Percentiles rank a stretch among this genome's conserved stretches.
These are phyloP conservation scores for Aechmea fasciata DNA, from an alignment of 176 grass and related monocot species.

Conservation along the genomic window DNA sequence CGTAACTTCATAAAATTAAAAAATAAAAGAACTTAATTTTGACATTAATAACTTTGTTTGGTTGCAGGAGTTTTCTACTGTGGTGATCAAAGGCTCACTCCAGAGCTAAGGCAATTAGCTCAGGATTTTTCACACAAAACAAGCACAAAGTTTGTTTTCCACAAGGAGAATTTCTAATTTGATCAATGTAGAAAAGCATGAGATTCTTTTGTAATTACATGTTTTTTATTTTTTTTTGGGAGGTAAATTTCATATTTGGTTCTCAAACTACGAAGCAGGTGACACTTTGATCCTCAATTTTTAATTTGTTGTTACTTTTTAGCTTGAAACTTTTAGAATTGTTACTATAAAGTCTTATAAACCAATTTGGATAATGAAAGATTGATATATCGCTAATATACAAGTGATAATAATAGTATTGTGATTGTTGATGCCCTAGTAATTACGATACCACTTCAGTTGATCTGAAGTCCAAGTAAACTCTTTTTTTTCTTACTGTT, in stretches of 20 bases:
- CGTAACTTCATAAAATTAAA: background rate
- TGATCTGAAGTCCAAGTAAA: too few relatives aligned
- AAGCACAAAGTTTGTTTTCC: slow-evolving; percentile 84
- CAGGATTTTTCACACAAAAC: slow-evolving; percentile 84
- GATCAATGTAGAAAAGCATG: slow-evolving; percentile 2
- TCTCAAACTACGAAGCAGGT: too few relatives aligned
- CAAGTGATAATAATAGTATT: too few relatives aligned
- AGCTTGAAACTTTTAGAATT: too few relatives aligned
- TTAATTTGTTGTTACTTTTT: too few relatives aligned
- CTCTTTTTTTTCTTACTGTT: too few relatives aligned
- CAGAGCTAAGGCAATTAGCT: slow-evolving; percentile 51
- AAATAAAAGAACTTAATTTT: background rate
- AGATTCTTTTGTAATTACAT: slow-evolving; percentile 7
- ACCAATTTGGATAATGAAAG: too few relatives aligned
- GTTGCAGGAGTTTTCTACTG: slow-evolving; percentile 71
- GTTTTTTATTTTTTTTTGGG: slow-evolving; percentile 4
- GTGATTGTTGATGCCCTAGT: too few relatives aligned
- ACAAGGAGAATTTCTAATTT: slow-evolving; percentile 93
- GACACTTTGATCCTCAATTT: too few relatives aligned
- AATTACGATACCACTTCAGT: too few relatives aligned
- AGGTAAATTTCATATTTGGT: background rate
- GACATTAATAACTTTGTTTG: background rate
- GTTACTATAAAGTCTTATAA: too few relatives aligned
- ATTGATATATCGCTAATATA: too few relatives aligned
- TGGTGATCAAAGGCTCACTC: slow-evolving; percentile 57